Evolutionary conservation across 1,284 basidiomycete species (phyloP).

Genomic region (Cutaneotrichosporon arboriforme): DNA sequence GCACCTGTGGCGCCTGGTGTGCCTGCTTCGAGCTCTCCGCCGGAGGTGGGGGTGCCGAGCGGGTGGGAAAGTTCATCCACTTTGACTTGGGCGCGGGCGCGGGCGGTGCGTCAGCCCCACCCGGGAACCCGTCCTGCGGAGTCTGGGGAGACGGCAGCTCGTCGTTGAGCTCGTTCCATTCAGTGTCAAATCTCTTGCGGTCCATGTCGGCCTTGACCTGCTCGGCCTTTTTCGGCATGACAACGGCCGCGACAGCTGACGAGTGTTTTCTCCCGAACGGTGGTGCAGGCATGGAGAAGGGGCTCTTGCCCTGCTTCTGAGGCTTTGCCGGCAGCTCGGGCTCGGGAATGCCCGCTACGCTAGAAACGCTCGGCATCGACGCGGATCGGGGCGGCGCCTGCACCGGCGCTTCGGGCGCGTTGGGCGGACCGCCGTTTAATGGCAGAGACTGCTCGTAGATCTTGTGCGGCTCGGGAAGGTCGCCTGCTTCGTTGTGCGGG

Average conservation of each 20-base stretch:
- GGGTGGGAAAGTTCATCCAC: neutral
- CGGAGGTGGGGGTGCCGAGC: neutral
- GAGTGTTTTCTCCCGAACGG: neutral
- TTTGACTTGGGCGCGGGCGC: neutral
- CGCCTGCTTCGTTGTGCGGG: neutral
- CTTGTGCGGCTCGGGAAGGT: no score
- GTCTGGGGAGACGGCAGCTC: neutral
- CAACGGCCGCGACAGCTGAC: conserved; percentile 1
- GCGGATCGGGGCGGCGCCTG: neutral
- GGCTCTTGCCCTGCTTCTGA: neutral
- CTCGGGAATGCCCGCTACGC: neutral
- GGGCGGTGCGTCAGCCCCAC: no score
- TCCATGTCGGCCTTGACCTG: conserved; percentile 1
- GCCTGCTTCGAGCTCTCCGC: neutral
- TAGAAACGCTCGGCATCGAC: neutral
- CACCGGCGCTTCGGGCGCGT: neutral
- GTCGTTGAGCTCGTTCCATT: conserved; percentile 1
- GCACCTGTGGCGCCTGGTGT: neutral
- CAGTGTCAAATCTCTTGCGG: conserved; percentile 6
- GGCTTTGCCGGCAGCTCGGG: neutral
- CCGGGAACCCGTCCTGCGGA: neutral
- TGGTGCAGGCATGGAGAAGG: neutral
- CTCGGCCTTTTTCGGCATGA: conserved; percentile 7
- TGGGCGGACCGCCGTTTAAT: neutral
- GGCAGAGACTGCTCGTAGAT: no score